Percentiles rank a stretch among this genome's conserved stretches.
Conservation (phyloP, 2,329 filamentous ascomycete genomes). For the Nannizziopsis barbatae region DNA sequence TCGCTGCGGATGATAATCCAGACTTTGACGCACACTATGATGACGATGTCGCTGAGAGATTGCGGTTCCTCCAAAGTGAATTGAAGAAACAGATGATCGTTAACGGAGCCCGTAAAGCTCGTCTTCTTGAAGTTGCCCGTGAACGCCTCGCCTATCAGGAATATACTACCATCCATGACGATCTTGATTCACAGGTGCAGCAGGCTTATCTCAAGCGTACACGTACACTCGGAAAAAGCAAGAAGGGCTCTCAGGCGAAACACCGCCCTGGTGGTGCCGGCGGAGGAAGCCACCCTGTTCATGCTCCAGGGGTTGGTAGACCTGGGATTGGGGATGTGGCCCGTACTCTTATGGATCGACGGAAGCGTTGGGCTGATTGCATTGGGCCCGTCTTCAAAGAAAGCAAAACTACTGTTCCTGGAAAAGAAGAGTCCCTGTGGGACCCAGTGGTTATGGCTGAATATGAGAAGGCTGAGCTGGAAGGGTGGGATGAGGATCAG, state of each 20-base stretch:
- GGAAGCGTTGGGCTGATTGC: constrained; percentile 77
- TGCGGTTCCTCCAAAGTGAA: constrained; percentile 72
- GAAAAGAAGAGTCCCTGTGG: constrained; percentile 61
- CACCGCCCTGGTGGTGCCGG: constrained; percentile 54
- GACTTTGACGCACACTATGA: constrained; percentile 87
- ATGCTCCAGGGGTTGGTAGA: constrained; percentile 36
- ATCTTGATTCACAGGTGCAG: constrained; percentile 89
- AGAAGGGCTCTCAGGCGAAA: constrained; percentile 63
- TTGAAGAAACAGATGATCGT: constrained; percentile 72
- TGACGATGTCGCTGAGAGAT: constrained; percentile 81
- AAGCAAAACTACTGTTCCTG: constrained; percentile 64
- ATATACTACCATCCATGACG: constrained; percentile 91
- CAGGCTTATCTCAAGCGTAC: constrained; percentile 93
- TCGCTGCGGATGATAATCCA: constrained; percentile 56
- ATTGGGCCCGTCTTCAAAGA: constrained; percentile 86
- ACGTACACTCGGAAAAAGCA: constrained; percentile 83
- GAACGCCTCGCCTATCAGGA: constrained; percentile 94
- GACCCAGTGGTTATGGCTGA: constrained; percentile 59
- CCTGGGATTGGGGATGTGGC: constrained; percentile 75
- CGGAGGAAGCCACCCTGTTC: constrained; percentile 51
- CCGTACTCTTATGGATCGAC: constrained; percentile 81
- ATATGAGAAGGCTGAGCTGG: constrained; percentile 62
- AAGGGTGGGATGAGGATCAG: constrained; percentile 70
- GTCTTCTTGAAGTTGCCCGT: constrained; percentile 74
- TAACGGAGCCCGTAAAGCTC: constrained; percentile 82